phyloP scores from a whole-genome alignment of 2,329 filamentous ascomycete species.

The Aspergillus sp. region DNA sequence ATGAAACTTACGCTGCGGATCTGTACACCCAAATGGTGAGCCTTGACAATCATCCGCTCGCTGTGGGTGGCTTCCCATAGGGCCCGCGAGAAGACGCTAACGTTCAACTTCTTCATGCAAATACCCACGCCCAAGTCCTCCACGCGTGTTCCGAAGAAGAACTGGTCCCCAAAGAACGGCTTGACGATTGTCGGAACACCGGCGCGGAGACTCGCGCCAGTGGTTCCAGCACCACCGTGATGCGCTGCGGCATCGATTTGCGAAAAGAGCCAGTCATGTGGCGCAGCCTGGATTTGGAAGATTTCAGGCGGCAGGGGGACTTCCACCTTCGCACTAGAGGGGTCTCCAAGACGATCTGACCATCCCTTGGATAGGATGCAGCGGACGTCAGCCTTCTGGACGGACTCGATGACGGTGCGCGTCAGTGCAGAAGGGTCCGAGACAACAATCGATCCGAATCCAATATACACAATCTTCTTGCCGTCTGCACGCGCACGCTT shows the following conservation, averaged over 20 bases:
- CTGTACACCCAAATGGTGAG: slow-evolving; percentile 69
- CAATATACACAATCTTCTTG: slow-evolving; percentile 93
- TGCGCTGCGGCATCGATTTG: slow-evolving; percentile 93
- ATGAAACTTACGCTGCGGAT: slow-evolving; percentile 65
- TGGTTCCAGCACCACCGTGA: slow-evolving; percentile 90
- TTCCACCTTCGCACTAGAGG: slow-evolving; percentile 52
- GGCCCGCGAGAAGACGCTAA: slow-evolving; percentile 73
- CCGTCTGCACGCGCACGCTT: slow-evolving; percentile 66
- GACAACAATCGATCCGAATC: slow-evolving; percentile 93
- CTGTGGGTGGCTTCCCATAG: slow-evolving; percentile 88
- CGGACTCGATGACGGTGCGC: slow-evolving; percentile 84
- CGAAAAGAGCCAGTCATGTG: slow-evolving; percentile 92
- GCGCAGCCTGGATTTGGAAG: slow-evolving; percentile 77
- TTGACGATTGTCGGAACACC: slow-evolving; percentile 91
- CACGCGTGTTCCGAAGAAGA: slow-evolving; percentile 83
- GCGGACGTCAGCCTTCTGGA: slow-evolving; percentile 81
- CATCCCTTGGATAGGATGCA: slow-evolving; percentile 95
- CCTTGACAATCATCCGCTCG: slow-evolving; percentile 84
- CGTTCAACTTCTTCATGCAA: slow-evolving; percentile 79
- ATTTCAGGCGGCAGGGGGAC: slow-evolving; percentile 71
- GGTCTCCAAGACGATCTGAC: slow-evolving; percentile 70
- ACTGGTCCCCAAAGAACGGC: slow-evolving; percentile 97
- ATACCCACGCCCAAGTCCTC: slow-evolving; percentile 92
- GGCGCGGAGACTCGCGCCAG: slow-evolving; percentile 81
- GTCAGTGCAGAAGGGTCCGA: slow-evolving; percentile 82